These are phyloP conservation scores for Nicotiana sylvestris DNA, from an alignment of 257 asterid species.

Conservation along the genomic window DNA sequence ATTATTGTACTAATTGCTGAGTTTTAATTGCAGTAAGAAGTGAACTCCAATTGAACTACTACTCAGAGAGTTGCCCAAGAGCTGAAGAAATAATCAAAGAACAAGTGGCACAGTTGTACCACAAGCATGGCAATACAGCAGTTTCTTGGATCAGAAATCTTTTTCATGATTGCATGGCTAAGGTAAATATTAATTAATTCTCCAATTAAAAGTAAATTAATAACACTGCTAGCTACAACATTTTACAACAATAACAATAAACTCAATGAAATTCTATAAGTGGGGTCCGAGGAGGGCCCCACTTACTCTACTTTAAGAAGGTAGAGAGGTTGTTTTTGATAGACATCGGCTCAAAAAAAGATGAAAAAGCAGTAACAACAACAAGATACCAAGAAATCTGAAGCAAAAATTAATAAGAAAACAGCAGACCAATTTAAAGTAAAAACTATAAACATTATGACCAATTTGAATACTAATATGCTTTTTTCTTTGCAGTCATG, in stretches of 20 bases:
- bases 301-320: no score
- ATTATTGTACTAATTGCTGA: background rate
- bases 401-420: no score
- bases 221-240: no score
- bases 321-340: no score
- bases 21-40: slow-evolving; percentile 19
- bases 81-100: slow-evolving; percentile 71
- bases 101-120: slow-evolving; percentile 47
- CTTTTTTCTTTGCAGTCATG: slow-evolving; percentile 43
- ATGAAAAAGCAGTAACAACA: no score
- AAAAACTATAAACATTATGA: no score
- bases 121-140: slow-evolving; percentile 61
- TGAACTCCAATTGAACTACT: slow-evolving; percentile 55
- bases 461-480: background rate
- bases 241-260: no score
- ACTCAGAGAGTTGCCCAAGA: slow-evolving; percentile 60
- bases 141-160: slow-evolving; percentile 80
- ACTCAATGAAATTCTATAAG: no score
- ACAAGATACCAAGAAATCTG: no score
- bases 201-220: background rate
- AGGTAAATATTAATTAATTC: slow-evolving; percentile 28
- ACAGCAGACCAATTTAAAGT: no score
- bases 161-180: slow-evolving; percentile 78
- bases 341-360: no score
- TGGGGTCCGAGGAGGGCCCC: no score